phyloP scores from a whole-genome alignment of 345 rosid genomes.

The Arabidopsis suecica region DNA sequence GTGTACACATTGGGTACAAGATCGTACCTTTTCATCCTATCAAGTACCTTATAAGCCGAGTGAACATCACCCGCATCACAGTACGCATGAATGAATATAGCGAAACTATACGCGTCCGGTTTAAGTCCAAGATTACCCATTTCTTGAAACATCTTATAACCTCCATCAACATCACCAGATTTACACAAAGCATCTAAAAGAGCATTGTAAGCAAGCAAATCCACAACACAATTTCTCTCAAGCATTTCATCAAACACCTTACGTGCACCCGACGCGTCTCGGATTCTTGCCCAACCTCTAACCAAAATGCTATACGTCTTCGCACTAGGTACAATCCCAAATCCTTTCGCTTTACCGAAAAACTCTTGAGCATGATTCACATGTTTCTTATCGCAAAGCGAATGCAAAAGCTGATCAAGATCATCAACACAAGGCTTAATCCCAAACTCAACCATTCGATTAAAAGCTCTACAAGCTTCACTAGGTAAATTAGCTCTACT shows the following conservation, averaged over 20 bases:
- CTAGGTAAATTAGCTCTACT: slow-evolving; percentile 71
- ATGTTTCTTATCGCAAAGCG: slow-evolving; percentile 71
- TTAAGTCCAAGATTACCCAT: slow-evolving; percentile 59
- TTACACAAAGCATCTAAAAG: slow-evolving; percentile 73
- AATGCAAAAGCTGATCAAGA: slow-evolving; percentile 66
- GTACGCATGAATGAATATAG: slow-evolving; percentile 72
- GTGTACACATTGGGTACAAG: slow-evolving; percentile 80
- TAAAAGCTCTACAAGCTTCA: slow-evolving; percentile 76
- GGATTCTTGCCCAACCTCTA: slow-evolving; percentile 60
- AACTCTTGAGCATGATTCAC: slow-evolving; percentile 63
- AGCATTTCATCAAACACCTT: slow-evolving; percentile 84
- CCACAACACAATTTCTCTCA: slow-evolving; percentile 47
- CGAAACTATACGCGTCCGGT: slow-evolving; percentile 70
- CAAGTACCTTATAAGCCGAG: slow-evolving; percentile 73
- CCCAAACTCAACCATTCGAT: slow-evolving; percentile 83
- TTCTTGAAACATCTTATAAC: slow-evolving; percentile 62
- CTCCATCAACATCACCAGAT: slow-evolving; percentile 65
- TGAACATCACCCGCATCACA: slow-evolving; percentile 65
- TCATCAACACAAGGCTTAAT: slow-evolving; percentile 64
- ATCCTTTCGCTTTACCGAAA: slow-evolving; percentile 54
- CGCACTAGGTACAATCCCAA: slow-evolving; percentile 42
- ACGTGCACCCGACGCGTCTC: slow-evolving; percentile 57
- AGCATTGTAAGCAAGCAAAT: slow-evolving; percentile 72
- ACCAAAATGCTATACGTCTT: slow-evolving; percentile 76
- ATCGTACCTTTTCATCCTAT: slow-evolving; percentile 66